These are phyloP conservation scores for Talaromyces funiculosus DNA, from an alignment of 2,329 filamentous ascomycete species.

Conservation along the genomic window DNA sequence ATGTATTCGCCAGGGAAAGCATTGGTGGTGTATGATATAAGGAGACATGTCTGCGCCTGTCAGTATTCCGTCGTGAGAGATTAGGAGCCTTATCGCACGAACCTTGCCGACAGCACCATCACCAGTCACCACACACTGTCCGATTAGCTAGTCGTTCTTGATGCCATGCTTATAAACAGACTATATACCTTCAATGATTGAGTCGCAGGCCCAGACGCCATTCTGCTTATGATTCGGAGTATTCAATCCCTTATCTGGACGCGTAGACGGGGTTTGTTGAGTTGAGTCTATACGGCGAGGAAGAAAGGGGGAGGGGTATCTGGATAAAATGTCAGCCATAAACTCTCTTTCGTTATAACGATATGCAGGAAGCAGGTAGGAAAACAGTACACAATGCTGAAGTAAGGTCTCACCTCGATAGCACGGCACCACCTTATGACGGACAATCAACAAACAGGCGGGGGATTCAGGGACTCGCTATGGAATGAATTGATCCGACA, in stretches of 20 bases:
- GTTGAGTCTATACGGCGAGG: not conserved
- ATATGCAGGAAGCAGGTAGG: too few species aligned
- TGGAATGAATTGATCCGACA: not conserved
- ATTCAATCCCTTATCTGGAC: slow-evolving; percentile 1
- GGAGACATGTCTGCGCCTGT: slow-evolving; percentile 74
- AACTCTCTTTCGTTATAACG: not conserved
- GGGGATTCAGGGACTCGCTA: not conserved
- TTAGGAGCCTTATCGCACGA: slow-evolving; percentile 28
- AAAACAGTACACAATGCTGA: not conserved
- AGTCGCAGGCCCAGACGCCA: slow-evolving; percentile 77
- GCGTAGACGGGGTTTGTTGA: not conserved
- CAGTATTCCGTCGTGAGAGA: not conserved
- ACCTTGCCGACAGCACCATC: slow-evolving; percentile 99
- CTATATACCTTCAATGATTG: slow-evolving; percentile 79
- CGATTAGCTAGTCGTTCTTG: slow-evolving; percentile 27
- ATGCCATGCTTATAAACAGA: not conserved
- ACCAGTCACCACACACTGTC: slow-evolving; percentile 93
- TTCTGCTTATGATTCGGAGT: slow-evolving; percentile 26
- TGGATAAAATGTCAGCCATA: not conserved
- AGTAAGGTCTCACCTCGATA: not conserved
- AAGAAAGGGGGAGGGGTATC: slow-evolving; percentile 1
- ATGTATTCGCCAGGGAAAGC: slow-evolving; percentile 99
- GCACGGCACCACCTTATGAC: not conserved
- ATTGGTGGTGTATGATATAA: slow-evolving; percentile 99
- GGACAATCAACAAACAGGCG: not conserved